Base-by-base conservation (phyloP, 139 green algal species). In the Marvania coccoides region DNA sequence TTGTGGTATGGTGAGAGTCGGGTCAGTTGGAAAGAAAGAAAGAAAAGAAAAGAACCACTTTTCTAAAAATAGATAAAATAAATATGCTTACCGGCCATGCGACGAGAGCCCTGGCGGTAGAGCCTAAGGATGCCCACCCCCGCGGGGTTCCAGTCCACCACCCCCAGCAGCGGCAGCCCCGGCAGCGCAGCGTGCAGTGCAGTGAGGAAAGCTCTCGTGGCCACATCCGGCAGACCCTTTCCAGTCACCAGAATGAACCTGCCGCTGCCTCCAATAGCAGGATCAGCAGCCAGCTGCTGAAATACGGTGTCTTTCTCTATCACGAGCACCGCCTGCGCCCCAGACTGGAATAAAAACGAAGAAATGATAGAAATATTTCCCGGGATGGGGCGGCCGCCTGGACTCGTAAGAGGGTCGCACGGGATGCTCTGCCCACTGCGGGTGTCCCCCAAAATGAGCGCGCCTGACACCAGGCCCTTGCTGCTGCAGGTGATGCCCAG, bases 101-200 rank as follows among this genome's bases (percentile, higher is more conserved):
- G 38, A 13, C 66, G 59, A 51, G 71, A 87, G 51, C 90, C 88
- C 69, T 75, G 88, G 54, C 87, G 87, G 72, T 90, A 95, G 13
- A 82, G 26, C 28, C 46, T 58, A 3, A 87, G 39, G 8, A 85
- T 88, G 28, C 39, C 45, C 40, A 75, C 53, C 8, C 78, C 87
- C 6, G 65, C 59, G 12, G 90, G 90, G 73, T 97, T 97, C 85
- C 81, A 97, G 64, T 97, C 90, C 39, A 97, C 90, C 47, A 97
- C 19, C 5, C 34, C 72, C 10, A 74, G n/a, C 23, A 81, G 45
- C 29, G 63, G 58, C 29, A 86, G 45, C 3, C 47, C 5, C 1
- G 76, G 84, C 19, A 81, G 80, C 35, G 60, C 54, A 2, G 47
- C 30, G 24, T 68, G 29, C 37, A 92, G 73, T 6, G 55, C 67